These are phyloP conservation scores for Trichomonascus vanleenenianus DNA, from an alignment of 805 yeast species.

Conservation along the genomic window DNA sequence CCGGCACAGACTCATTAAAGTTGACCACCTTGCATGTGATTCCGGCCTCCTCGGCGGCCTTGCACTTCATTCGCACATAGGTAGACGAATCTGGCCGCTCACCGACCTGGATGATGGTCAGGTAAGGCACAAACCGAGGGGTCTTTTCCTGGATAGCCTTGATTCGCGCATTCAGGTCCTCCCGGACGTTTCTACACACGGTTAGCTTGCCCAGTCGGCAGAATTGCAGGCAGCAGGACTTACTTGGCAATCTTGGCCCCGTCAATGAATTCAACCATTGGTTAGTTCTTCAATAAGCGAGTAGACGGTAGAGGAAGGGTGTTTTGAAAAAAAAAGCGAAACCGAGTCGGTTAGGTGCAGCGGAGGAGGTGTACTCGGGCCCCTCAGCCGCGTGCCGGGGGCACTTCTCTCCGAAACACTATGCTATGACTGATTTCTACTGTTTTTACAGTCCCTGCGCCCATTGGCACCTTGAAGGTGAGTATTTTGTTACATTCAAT, in stretches of 20 bases:
- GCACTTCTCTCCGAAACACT: too few species aligned
- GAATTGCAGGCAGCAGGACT: constrained; percentile 14
- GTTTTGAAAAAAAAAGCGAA: not conserved
- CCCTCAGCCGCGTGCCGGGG: not conserved
- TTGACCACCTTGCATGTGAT: constrained; percentile 60
- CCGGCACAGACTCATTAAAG: constrained; percentile 53
- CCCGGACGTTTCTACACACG: constrained; percentile 34
- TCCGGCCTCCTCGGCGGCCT: constrained; percentile 79
- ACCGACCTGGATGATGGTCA: constrained; percentile 88
- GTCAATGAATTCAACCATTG: constrained; percentile 37
- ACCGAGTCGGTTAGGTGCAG: not conserved
- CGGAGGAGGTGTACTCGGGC: not conserved
- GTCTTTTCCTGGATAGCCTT: constrained; percentile 33
- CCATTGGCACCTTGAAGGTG: too few species aligned
- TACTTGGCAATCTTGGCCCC: constrained; percentile 51
- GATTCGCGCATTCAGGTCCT: constrained; percentile 45
- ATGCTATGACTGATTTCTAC: too few species aligned
- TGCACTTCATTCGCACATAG: constrained; percentile 84
- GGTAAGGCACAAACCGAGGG: constrained; percentile 58
- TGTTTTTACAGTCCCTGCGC: too few species aligned
- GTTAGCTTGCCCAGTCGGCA: not conserved
- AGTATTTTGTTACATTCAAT: too few species aligned
- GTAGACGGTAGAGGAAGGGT: not conserved
- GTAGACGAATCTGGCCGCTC: constrained; percentile 85
- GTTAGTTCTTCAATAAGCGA: too few species aligned